Base-by-base conservation (phyloP, 306 rosid species). In the Pyrus communis region DNA sequence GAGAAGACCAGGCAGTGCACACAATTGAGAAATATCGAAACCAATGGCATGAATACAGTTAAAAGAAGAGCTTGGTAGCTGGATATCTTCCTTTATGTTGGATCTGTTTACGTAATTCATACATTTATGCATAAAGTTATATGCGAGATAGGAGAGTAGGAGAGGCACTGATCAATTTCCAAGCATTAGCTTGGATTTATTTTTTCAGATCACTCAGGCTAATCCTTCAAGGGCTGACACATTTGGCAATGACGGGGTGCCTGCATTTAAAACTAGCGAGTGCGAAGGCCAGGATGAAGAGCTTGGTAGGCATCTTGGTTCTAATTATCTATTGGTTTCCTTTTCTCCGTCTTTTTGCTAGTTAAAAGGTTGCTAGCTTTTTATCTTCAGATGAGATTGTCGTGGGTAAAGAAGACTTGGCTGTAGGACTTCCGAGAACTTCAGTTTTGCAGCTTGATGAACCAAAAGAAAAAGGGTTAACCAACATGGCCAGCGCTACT, bases 381-480 rank as follows among this genome's bases (percentile, higher is more conserved):
- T 30, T 23, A 73, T 15, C 28, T 13, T 69, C 84, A 85, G 95
- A 78, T 76, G 95, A 82, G 76, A 71, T 64, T 83, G 78, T 75
- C 75, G 80, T 83, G 83, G 91, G 89, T 71, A 83, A 83, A 81
- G 88, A 83, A 81, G 88, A 86, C 82, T 78, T 83, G 83, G 80
- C 79, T 40, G 71, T 80, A 55, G 88, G 86, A 71, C 80, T 84
- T 64, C 82, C 84, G 51, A 57, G 70, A 55, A 42, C 17, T 45
- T 77, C 75, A 25, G 31, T 31, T 51, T 61, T 69, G 76, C 78
- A 69, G 75, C 35, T 77, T 43, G 74, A 35, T 28, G 79, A 69
- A 67, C 76, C 45, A 42, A 12, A 58, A 9, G 77, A 73, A 55
- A 28, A 76, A 11, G 75, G 43, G 59, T 43, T 77, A 54, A 35